Base-by-base conservation (phyloP, 306 rosid genomes). In the Trichosanthes truncata region DNA sequence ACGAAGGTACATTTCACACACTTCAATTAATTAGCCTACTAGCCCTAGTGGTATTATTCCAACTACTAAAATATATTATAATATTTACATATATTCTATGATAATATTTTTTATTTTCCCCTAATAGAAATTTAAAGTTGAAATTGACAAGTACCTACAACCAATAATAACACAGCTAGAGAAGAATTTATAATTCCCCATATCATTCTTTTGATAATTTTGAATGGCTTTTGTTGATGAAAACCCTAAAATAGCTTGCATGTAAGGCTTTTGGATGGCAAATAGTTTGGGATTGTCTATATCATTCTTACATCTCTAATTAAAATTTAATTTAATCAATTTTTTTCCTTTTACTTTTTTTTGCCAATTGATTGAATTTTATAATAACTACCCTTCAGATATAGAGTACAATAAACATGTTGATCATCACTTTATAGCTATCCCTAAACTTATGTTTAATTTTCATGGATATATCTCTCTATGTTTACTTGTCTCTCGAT, bases 11-110 rank as follows among this genome's bases (percentile, higher is more conserved):
- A 45, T 43, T 45, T 45, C 57, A 45, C 18, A 68, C 75, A 68
- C 48, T 68, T 40, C 75, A 71, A 71, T 71, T 45, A 71, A 45
- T 46, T 71, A 71, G 77, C 77, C 77, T 43, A 71, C 77, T 71
- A 71, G 77, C 77, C 57, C 77, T 7, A 71, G 57, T 71, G 77
- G 77, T 43, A 71, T 43, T 71, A 71, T 71, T 71, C 77, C 21
- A 71, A 41, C 77, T 6, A 43, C 56, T 5, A 45, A 43, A 31
- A 71, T 23, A 71, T 23, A 71, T 4, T 71, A 71, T 20, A 69
- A n/a, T n/a, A 71, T 38, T 67, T 67, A 20, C 29, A n/a, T 40
- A 71, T 41, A 71, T 71, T 71, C 76, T 25, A 43, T 43, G 33
- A 71, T 43, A 21, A 71, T 71, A 38, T 71, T 21, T 38, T 38